These are phyloP conservation scores for Peronospora farinosa DNA, from an alignment of 352 stramenopile species.

Conservation along the genomic window DNA sequence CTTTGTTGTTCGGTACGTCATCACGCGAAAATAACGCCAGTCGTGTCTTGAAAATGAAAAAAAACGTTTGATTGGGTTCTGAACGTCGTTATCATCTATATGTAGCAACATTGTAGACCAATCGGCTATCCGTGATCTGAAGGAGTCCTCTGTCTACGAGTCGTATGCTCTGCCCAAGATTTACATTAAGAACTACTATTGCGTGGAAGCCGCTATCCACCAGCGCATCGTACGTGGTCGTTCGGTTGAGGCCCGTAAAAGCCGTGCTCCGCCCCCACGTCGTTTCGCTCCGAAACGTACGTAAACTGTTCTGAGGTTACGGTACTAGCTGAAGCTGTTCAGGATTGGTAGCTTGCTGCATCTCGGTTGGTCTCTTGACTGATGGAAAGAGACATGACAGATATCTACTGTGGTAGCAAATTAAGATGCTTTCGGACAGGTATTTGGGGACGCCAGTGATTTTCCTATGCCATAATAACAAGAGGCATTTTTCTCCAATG, in stretches of 20 bases:
- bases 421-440: constrained; percentile 7
- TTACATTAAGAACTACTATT: constrained; percentile 99
- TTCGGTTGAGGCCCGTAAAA: constrained; percentile 89
- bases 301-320: constrained; percentile 34
- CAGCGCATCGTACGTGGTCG: constrained; percentile 98
- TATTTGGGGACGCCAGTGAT: background rate
- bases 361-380: background rate
- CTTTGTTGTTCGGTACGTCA: constrained; percentile 85
- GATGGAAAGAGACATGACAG: background rate
- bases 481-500: constrained; percentile 45
- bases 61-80: background rate
- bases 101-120: constrained; percentile 97
- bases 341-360: constrained; percentile 8
- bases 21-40: background rate
- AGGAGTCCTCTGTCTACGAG: constrained; percentile 97
- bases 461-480: constrained; percentile 35
- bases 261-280: constrained; percentile 89
- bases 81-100: background rate
- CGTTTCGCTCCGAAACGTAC: constrained; percentile 69
- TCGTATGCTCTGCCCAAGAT: constrained; percentile 99
- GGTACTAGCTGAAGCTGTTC: constrained; percentile 26
- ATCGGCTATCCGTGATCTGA: constrained; percentile 97
- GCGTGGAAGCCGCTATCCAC: constrained; percentile 97
- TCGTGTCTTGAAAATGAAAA: background rate
- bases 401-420: constrained; percentile 1